phyloP scores from a whole-genome alignment of 139 green algal species.

The Coelastrella sp. region DNA sequence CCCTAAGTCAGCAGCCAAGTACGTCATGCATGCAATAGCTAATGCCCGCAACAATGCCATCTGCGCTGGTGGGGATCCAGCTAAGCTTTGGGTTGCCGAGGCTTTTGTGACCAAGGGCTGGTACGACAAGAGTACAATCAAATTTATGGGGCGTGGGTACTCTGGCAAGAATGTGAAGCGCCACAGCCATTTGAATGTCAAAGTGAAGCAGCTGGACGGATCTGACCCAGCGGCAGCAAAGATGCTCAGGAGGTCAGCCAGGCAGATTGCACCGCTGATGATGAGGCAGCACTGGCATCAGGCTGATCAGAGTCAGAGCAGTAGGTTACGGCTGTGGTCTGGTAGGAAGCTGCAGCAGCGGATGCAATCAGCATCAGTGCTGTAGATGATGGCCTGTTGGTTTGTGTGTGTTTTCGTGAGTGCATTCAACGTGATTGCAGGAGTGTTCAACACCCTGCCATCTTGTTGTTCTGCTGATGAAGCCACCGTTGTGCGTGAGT shows the following conservation, averaged over 20 bases:
- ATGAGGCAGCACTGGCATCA: not conserved
- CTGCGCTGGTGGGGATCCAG: slow-evolving; percentile 14
- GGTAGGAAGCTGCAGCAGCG: slow-evolving; percentile 4
- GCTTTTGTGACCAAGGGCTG: slow-evolving; percentile 36
- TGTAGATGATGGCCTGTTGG: no score
- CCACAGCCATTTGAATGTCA: slow-evolving; percentile 37
- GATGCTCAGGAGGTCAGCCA: not conserved
- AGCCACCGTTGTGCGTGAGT: no score
- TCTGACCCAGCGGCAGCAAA: not conserved
- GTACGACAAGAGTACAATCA: not conserved
- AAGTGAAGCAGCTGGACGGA: slow-evolving; percentile 28
- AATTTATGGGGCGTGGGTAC: slow-evolving; percentile 26
- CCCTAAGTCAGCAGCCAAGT: slow-evolving; percentile 28
- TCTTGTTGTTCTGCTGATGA: no score
- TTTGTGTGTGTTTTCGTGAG: not conserved
- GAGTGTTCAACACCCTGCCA: no score
- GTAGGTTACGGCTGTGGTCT: not conserved
- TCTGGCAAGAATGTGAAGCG: not conserved
- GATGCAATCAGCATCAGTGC: not conserved
- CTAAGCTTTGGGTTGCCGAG: slow-evolving; percentile 12
- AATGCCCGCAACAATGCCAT: slow-evolving; percentile 51
- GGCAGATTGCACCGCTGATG: slow-evolving; percentile 11
- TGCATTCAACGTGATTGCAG: no score
- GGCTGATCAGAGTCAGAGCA: not conserved
- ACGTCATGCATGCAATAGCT: slow-evolving; percentile 26